Conservation (phyloP, 352 stramenopile genomes). For the Phytophthora chlamydospora region DNA sequence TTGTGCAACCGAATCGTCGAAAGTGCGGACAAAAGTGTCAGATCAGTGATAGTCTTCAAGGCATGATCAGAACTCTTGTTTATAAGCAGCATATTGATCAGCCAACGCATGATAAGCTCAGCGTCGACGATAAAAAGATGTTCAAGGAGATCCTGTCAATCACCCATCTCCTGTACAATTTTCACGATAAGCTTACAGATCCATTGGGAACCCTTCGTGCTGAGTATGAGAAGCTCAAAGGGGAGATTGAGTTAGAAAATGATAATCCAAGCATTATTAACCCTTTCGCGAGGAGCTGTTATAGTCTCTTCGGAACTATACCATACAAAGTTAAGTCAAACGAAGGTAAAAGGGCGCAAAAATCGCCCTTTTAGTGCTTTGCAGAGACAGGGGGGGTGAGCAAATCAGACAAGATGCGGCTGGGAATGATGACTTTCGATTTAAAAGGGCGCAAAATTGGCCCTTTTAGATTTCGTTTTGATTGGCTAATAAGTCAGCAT, state of each 20-base stretch:
- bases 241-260: background rate
- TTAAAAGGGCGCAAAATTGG: too few relatives aligned
- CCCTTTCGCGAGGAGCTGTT: too few relatives aligned
- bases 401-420: too few relatives aligned
- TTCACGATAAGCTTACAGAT: conserved; percentile 4
- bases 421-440: too few relatives aligned
- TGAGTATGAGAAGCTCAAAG: conserved; percentile 4
- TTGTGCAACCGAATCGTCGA: conserved; percentile 4
- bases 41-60: conserved; percentile 4
- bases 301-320: too few relatives aligned
- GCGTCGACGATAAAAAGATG: background rate
- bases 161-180: conserved; percentile 1
- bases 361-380: too few relatives aligned
- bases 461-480: too few relatives aligned
- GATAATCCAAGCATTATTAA: conserved; percentile 4
- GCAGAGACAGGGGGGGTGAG: too few relatives aligned
- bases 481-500: too few relatives aligned
- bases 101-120: too few relatives aligned
- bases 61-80: background rate
- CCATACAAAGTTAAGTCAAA: too few relatives aligned
- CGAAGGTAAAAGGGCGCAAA: too few relatives aligned
- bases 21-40: background rate
- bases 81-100: background rate
- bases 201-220: background rate
- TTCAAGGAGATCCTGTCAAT: conserved; percentile 3